A percentile compares a stretch with the other conserved stretches of the same genome.
phyloP scores from a whole-genome alignment of 2,329 filamentous ascomycete species.

The Talaromyces sp. region DNA sequence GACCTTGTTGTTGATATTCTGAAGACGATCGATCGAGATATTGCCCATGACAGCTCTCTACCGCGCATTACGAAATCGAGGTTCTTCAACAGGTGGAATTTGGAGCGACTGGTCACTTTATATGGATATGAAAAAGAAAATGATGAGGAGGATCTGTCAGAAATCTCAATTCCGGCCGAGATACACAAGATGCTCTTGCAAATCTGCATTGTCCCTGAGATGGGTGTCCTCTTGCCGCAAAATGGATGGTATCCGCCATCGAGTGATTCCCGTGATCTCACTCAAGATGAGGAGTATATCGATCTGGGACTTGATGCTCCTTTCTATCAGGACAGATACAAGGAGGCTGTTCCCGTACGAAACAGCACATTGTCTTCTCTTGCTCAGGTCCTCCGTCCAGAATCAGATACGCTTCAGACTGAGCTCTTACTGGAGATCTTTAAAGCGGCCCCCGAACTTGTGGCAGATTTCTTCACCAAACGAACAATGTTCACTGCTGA shows the following conservation, averaged over 20 bases:
- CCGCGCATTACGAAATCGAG: slow-evolving; percentile 70
- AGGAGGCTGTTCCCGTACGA: slow-evolving; percentile 66
- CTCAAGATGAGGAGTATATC: slow-evolving; percentile 49
- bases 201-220: slow-evolving; percentile 68
- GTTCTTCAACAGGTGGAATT: slow-evolving; percentile 69
- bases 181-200: slow-evolving; percentile 73
- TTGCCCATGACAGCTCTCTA: slow-evolving; percentile 73
- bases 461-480: slow-evolving; percentile 80
- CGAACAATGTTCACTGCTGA: slow-evolving; percentile 82
- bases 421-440: slow-evolving; percentile 81
- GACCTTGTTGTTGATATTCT: slow-evolving; percentile 73
- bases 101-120: slow-evolving; percentile 68
- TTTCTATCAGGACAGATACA: slow-evolving; percentile 66
- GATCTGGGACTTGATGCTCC: slow-evolving; percentile 67
- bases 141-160: slow-evolving; percentile 42
- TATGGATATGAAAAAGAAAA: slow-evolving; percentile 55
- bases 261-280: slow-evolving; percentile 54
- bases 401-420: slow-evolving; percentile 75
- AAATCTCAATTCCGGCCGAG: slow-evolving; percentile 59
- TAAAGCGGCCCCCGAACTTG: slow-evolving; percentile 74
- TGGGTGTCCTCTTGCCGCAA: slow-evolving; percentile 72
- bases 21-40: slow-evolving; percentile 63
- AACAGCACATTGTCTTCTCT: slow-evolving; percentile 79
- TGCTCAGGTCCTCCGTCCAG: slow-evolving; percentile 73
- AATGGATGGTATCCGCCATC: slow-evolving; percentile 76